These are phyloP conservation scores for Wakefieldia striispora DNA, from an alignment of 768 basidiomycete species.

Conservation along the genomic window DNA sequence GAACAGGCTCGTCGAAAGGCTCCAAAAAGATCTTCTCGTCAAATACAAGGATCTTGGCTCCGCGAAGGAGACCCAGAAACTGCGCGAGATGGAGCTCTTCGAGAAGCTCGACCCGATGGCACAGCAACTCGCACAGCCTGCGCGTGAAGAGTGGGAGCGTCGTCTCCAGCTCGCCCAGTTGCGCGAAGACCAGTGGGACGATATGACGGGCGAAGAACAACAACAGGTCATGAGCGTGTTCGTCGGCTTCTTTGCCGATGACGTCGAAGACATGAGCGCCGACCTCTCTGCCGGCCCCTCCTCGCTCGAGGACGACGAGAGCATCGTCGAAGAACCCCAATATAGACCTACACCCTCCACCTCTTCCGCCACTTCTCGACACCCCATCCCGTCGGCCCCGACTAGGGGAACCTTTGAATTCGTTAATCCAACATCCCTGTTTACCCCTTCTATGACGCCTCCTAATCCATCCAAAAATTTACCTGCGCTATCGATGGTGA, in stretches of 20 bases:
- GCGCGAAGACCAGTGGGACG: slow-evolving; percentile 30
- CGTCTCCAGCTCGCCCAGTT: slow-evolving; percentile 30
- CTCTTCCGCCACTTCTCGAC: slow-evolving; percentile 10
- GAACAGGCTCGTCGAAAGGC: slow-evolving; percentile 29
- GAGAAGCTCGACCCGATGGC: slow-evolving; percentile 22
- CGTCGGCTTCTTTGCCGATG: slow-evolving; percentile 28
- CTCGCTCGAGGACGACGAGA: slow-evolving; percentile 21
- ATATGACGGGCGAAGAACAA: slow-evolving; percentile 33
- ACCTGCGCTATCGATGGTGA: slow-evolving; percentile 32
- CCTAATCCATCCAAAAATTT: slow-evolving; percentile 26
- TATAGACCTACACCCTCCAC: background rate
- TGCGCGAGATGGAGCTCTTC: slow-evolving; percentile 29
- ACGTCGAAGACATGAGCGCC: slow-evolving; percentile 22
- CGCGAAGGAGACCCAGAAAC: slow-evolving; percentile 25
- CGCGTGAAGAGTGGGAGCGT: slow-evolving; percentile 34
- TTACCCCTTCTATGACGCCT: slow-evolving; percentile 18
- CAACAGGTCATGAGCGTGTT: slow-evolving; percentile 31
- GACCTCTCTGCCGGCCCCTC: slow-evolving; percentile 2
- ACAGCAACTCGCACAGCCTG: slow-evolving; percentile 27
- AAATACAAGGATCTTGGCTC: slow-evolving; percentile 31
- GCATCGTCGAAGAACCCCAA: slow-evolving; percentile 18
- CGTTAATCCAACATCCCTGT: slow-evolving; percentile 30
- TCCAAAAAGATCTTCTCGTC: slow-evolving; percentile 28
- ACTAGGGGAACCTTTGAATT: slow-evolving; percentile 22
- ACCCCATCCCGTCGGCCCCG: slow-evolving; percentile 20